Base-by-base conservation (phyloP, 805 yeast species). In the Kodamaea restingae region DNA sequence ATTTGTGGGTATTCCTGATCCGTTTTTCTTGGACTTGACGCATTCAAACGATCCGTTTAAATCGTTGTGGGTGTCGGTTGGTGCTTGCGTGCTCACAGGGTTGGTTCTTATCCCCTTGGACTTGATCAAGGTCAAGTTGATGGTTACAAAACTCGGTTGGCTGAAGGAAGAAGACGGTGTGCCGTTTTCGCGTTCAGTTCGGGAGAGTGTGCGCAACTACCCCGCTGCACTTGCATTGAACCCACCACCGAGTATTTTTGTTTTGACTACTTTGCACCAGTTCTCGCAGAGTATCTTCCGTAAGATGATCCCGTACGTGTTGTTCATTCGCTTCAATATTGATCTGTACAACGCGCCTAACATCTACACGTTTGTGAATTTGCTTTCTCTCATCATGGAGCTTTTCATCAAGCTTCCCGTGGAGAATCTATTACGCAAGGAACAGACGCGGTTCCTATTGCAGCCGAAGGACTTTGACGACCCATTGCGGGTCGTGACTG, bases 371-470 rank as follows among this genome's bases (percentile, higher is more conserved):
- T 45, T 81, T 6, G 67, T 77, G 21, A 76, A 78, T 37, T 68
- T 91, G 41, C 42, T 73, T 1, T 70, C 85, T n/a, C 76, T 84
- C 38, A 62, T 83, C 15, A 41, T 78, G 34, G 95, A 88, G 48
- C 69, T 91, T 28, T 76, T 83, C 44, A 70, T 88, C 40, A 81
- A 80, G 55, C 67, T 93, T 45, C 98, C 98, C 2, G 73, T 88
- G 37, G 98, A 91, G 54, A 88, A 95, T 10, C 59, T 91, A 30
- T 72, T 87, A 43, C 71, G 95, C 44, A 78, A 96, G 47, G 88
- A 91, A 11, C 97, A 91, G 56, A 77, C 88, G 7, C 67, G 78
- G 40, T 80, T 77, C 52, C 67, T 88, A 44, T 49, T 83, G 15
- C 56, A 60, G 36, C 61, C 63, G 7, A 67, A 67, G 47, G 38